Evolutionary conservation across 225 moss, liverwort and hornwort genomes (phyloP).

Genomic region (Pseudisothecium myosuroides): DNA sequence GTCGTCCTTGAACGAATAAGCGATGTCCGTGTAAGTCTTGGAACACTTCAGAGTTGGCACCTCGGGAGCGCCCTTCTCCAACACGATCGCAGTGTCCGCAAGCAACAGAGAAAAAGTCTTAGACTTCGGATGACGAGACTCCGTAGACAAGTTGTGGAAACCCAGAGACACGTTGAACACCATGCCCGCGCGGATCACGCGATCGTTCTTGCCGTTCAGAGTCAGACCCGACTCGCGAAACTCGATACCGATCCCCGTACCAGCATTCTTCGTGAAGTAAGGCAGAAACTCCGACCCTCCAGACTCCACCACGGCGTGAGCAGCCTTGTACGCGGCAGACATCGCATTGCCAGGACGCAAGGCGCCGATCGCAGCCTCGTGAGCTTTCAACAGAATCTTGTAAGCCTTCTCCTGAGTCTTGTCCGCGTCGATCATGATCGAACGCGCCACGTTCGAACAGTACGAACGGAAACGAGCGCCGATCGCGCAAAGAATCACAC

Average conservation of each 20-base stretch:
- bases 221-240: conserved; percentile 57
- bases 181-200: conserved; percentile 73
- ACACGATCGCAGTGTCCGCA: conserved; percentile 83
- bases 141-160: conserved; percentile 73
- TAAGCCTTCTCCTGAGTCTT: conserved; percentile 95
- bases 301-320: conserved; percentile 54
- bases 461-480: conserved; percentile 90
- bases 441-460: conserved; percentile 89
- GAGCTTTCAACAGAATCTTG: conserved; percentile 77
- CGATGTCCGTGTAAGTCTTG: conserved; percentile 91
- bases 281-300: conserved; percentile 71
- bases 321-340: conserved; percentile 73
- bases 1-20: conserved; percentile 98
- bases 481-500: conserved; percentile 89
- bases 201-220: conserved; percentile 83
- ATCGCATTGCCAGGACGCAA: conserved; percentile 59
- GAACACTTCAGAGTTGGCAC: conserved; percentile 79
- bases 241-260: conserved; percentile 94
- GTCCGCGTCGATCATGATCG: conserved; percentile 94
- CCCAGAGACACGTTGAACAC: conserved; percentile 88
- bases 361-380: conserved; percentile 85
- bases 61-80: conserved; percentile 65
- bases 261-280: conserved; percentile 84
- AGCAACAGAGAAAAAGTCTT: conserved; percentile 77
- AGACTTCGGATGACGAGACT: conserved; percentile 66